Conservation (phyloP, 192 early-diverging fungal genomes). For the Entophlyctis luteolus region DNA sequence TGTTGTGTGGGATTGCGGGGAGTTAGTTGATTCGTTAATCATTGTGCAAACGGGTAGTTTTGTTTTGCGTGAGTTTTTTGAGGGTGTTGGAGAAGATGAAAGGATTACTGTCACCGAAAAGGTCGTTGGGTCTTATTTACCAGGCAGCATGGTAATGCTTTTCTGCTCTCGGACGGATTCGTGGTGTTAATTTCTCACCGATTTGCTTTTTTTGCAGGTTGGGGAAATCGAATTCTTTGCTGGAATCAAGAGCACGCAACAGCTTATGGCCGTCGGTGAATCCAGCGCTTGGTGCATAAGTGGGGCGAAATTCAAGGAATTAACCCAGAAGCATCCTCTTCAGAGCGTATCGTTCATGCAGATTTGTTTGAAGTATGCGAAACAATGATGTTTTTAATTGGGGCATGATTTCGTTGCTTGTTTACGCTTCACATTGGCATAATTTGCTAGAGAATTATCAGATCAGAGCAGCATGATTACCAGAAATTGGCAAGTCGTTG, state of each 20-base stretch:
- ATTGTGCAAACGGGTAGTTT: conserved; percentile 66
- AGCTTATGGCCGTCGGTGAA: conserved; percentile 57
- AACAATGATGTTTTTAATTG: neutral
- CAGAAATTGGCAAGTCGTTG: no score
- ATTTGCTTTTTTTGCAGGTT: conserved; percentile 23
- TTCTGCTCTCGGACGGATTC: neutral
- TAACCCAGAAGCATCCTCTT: conserved; percentile 65
- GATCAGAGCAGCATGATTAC: no score
- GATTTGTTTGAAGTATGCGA: conserved; percentile 9
- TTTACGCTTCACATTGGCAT: no score
- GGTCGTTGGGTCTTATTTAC: conserved; percentile 78
- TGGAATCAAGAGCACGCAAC: conserved; percentile 30
- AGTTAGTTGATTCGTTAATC: conserved; percentile 42
- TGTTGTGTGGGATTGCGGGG: conserved; percentile 60
- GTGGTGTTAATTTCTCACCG: neutral
- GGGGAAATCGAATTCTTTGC: conserved; percentile 82
- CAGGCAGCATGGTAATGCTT: conserved; percentile 72
- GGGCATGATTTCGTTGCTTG: no score
- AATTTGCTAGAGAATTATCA: neutral
- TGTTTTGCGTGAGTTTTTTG: conserved; percentile 63
- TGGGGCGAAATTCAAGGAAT: conserved; percentile 59
- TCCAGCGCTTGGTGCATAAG: conserved; percentile 72
- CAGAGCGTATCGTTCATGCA: conserved; percentile 71
- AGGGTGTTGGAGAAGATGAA: conserved; percentile 74
- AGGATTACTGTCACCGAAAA: conserved; percentile 38